These are phyloP conservation scores for Kitagawia praeruptora DNA, from an alignment of 129 eudicot genomes.

Conservation along the genomic window DNA sequence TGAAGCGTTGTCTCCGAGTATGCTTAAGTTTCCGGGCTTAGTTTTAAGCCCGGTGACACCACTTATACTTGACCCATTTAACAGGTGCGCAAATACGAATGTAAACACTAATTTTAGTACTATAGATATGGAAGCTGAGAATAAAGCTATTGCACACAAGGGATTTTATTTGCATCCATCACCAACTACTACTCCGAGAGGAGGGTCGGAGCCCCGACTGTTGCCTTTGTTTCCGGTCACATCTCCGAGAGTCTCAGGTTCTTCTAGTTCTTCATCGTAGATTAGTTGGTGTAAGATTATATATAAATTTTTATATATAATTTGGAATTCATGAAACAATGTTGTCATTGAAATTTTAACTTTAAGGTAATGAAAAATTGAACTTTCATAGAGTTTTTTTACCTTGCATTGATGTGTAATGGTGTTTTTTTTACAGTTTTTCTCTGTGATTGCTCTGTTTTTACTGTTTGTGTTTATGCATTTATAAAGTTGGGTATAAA, in stretches of 20 bases:
- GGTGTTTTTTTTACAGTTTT: background rate
- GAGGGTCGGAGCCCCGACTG: slow-evolving; percentile 69
- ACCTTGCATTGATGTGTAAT: background rate
- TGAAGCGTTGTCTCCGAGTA: slow-evolving; percentile 68
- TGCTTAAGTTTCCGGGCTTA: slow-evolving; percentile 71
- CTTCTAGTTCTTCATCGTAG: slow-evolving; percentile 37
- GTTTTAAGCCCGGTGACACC: slow-evolving; percentile 92
- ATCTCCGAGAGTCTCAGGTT: slow-evolving; percentile 64
- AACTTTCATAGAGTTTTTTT: background rate
- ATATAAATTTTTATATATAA: slow-evolving; percentile 1
- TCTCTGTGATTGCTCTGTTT: background rate
- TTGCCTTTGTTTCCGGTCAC: slow-evolving; percentile 83
- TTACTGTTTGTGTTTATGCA: background rate
- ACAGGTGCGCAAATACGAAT: slow-evolving; percentile 18
- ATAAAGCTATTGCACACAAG: slow-evolving; percentile 53
- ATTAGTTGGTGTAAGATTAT: slow-evolving; percentile 10
- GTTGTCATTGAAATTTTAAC: background rate
- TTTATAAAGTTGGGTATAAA: background rate
- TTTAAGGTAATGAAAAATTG: background rate
- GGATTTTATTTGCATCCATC: slow-evolving; percentile 84
- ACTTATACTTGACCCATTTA: slow-evolving; percentile 77
- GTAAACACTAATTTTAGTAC: slow-evolving; percentile 10
- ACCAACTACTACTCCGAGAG: slow-evolving; percentile 65
- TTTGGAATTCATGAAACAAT: background rate
- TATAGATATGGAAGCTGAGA: slow-evolving; percentile 48